Base-by-base conservation (phyloP, 1,284 basidiomycete species). In the Fomitiporia mediterranea region DNA sequence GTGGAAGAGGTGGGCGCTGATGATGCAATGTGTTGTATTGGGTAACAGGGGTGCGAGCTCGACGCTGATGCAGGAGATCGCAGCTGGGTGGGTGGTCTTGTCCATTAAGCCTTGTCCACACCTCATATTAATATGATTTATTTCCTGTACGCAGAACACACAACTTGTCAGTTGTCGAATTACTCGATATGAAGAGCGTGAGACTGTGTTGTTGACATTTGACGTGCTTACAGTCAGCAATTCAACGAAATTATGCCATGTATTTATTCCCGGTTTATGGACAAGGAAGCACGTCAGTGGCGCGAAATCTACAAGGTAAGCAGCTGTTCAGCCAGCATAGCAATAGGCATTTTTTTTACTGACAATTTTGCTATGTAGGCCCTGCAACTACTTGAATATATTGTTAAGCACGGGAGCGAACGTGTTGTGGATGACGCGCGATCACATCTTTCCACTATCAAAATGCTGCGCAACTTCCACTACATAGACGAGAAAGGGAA, bases 201-300 rank as follows among this genome's bases (percentile, higher is more conserved):
- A 21, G 23, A 51, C n/a, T n/a, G 37, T 23, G 17, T 30, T 37
- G 17, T 30, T 21, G 5, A 27, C 23, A 48, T 44, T 39, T 50
- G n/a, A 32, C 35, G 28, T 40, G 46, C 27, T 19, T 51, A 39
- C 67, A 95, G 92, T 74, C 93, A 96, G 77, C 86, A 96, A 64
- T 99, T 99, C 74, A 99, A 99, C 72, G 97, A 99, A 76, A 94
- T 99, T 68, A 98, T 99, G 94, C 96, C 97, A 2, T 89, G 86
- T 67, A 98, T 98, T 65, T 99, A 98, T 72, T 81, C 87, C 3
- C 84, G 91, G 25, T 94, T 94, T 72, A 94, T 94, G 91, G 91
- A 95, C 72, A 98, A 98, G 74, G 97, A 99, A 71, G 97, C 97
- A 0, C 79, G 89, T 28, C 94, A 99, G 69, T 99, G 96, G 96